Conservation (phyloP, 345 rosid genomes). For the Lumnitzera racemosa region DNA sequence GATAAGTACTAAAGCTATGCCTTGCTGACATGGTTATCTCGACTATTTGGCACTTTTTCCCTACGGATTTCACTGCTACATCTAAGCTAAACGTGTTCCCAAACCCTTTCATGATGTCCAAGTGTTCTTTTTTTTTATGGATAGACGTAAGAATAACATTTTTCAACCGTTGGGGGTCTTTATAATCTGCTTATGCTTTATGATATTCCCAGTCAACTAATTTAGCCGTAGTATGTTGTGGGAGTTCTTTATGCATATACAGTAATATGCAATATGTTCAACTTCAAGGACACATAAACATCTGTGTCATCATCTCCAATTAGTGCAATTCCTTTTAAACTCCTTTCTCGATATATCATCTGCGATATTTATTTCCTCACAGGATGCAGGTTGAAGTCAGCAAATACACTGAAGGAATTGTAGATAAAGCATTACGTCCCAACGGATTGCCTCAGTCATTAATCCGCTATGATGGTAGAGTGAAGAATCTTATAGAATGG, state of each 20-base stretch:
- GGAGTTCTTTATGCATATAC: too few species aligned
- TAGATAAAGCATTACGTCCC: slow-evolving; percentile 69
- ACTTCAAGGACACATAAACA: neutral
- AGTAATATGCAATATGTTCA: too few species aligned
- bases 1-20: too few species aligned
- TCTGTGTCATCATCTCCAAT: neutral
- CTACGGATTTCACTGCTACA: too few species aligned
- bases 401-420: slow-evolving; percentile 86
- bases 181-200: too few species aligned
- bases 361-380: slow-evolving; percentile 10
- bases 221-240: too few species aligned
- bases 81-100: too few species aligned
- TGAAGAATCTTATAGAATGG: neutral
- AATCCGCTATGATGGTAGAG: slow-evolving; percentile 83
- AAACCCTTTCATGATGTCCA: neutral
- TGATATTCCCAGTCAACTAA: too few species aligned
- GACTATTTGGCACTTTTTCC: too few species aligned
- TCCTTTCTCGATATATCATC: neutral
- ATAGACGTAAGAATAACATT: too few species aligned
- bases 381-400: slow-evolving; percentile 99
- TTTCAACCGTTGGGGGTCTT: too few species aligned
- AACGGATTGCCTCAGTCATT: slow-evolving; percentile 79
- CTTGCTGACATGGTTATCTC: too few species aligned
- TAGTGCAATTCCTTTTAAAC: neutral
- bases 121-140: neutral